Evolutionary conservation across 2,329 filamentous ascomycete species (phyloP), one percentile per base, ranked within the genome.

Genomic region (Didymella segeticola): DNA sequence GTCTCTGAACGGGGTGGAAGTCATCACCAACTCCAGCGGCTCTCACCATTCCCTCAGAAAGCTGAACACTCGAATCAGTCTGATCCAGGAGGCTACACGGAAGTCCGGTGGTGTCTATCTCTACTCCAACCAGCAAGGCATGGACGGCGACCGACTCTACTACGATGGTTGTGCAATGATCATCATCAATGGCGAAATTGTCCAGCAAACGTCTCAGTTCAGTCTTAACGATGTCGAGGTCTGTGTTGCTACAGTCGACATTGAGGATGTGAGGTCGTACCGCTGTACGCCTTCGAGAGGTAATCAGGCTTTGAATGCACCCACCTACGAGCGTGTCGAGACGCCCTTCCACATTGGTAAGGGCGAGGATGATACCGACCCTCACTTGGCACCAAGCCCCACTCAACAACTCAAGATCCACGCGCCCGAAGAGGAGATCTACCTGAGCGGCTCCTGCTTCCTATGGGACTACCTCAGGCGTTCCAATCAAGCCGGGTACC

Each of bases 31-130:
- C 71, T 85, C 82, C 3, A 86, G 82, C 47, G 89, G 86, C 6
- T 86, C 81, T 11, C 90, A 93, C 69, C 85, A 86, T 64, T 82
- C 86, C 61, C 74, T 91, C 8, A 78, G 86, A 15, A 91, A 91
- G 70, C 80, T 91, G 0, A 76, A 87, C 52, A 83, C 78, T 0
- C 77, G 87, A 2, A 75, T 91, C 23, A 80, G 84, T 5, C 75
- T 92, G 5, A 91, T 91, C 47, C 77, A 78, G 1, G 83, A 89
- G 62, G 86, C 86, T 0, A 91, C 88, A 0, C 77, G 81, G 7
- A 88, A 87, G 64, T 78, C 76, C 19, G 84, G 84, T 4, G 85
- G 85, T 20, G 76, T 86, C 9, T 86, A 87, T 61, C 70, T 86
- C 30, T 90, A 89, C 66, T 78, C 84, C 1, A 89, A 89, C 53